Base-by-base conservation (phyloP, 1,139 yeast species). In the Diutina pseudorugosa region DNA sequence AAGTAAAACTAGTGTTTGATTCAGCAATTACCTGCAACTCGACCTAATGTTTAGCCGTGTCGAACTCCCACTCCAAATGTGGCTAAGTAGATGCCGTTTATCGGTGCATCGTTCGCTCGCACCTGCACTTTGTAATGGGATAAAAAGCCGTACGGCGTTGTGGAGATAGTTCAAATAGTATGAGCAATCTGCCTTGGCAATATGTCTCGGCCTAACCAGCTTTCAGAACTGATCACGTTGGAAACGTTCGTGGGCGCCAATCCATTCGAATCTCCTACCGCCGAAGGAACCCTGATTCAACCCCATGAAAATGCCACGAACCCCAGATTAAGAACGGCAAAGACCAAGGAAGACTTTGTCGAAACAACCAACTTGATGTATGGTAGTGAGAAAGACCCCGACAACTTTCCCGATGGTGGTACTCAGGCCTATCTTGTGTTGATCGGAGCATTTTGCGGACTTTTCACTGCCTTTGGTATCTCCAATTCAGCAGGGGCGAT, bases 401-500 rank as follows among this genome's bases (percentile, higher is more conserved):
- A 47, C 3, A 41, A 30, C 14, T 47, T 47, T 16, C 50, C 50
- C 3, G 50, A 47, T n/a, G 50, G 50, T 9, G 50, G 50, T 14
- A 33, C 16, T 5, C 23, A 47, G 9, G 50, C 50, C 4, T 47
- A 47, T 19, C 33, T 47, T 14, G 43, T 36, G 16, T 41, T 47
- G 12, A 5, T 36, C 14, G 50, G 50, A 7, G n/a, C 43, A 14
- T 47, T 47, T n/a, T 12, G 19, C 11, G 50, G 50, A 20, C 27
- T 47, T 5, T 33, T 47, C 43, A 33, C 50, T 7, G 50, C 43
- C 12, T 47, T 56, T 44, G 58, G 58, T 8, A 52, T 55, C n/a
- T 54, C 55, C 33, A 56, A 56, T 52, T 53, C 56, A 8, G 52
- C 55, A 54, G 58, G 57, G 12, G 57, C 57, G 8, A 52, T 56